Conservation (phyloP, 202 grass and related monocot species). For the Alloteropsis angusta region DNA sequence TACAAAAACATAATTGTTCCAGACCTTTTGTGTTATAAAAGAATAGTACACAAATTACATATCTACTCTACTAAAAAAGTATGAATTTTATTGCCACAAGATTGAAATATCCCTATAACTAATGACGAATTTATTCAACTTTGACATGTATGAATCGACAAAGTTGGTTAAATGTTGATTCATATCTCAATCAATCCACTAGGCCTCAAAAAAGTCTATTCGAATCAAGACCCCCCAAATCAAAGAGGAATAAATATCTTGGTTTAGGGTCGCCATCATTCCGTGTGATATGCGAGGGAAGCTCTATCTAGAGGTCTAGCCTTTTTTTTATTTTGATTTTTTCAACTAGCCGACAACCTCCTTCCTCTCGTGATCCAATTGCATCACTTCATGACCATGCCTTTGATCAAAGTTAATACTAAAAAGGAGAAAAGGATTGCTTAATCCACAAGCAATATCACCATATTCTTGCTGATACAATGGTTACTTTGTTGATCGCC, state of each 20-base stretch:
- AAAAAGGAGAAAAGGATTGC: background rate
- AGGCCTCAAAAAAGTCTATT: background rate
- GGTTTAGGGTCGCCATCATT: background rate
- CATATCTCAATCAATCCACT: background rate
- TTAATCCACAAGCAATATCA: constrained; percentile 8
- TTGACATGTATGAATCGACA: background rate
- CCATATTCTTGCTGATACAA: too few relatives aligned
- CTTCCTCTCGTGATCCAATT: background rate
- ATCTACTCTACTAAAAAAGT: background rate
- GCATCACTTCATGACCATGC: background rate
- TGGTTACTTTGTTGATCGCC: too few relatives aligned
- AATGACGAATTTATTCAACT: background rate
- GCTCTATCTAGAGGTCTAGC: background rate
- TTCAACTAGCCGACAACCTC: background rate
- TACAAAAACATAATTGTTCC: background rate
- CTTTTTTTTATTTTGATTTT: too few relatives aligned
- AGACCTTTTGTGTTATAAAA: too few relatives aligned
- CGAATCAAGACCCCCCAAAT: background rate
- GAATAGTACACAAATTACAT: too few relatives aligned
- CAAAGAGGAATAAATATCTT: constrained; percentile 21
- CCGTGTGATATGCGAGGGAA: background rate
- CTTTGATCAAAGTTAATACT: constrained; percentile 7
- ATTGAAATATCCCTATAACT: background rate
- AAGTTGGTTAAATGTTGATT: background rate
- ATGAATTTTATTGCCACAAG: background rate